Base-by-base conservation (phyloP, 2,329 filamentous ascomycete genomes). In the Aspergillus hiratsukae region DNA sequence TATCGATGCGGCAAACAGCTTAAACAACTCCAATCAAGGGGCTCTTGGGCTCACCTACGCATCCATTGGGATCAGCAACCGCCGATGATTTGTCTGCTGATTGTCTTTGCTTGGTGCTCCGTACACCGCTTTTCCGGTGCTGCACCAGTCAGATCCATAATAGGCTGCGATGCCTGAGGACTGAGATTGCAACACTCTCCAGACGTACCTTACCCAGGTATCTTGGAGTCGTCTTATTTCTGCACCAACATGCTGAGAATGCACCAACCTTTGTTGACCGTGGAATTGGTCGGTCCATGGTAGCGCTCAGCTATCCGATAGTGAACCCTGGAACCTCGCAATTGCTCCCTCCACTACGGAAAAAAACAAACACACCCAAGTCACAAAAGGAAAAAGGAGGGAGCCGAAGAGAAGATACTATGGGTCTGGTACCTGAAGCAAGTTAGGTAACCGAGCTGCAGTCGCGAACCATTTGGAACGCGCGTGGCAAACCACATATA, bases 111-210 rank as follows among this genome's bases (percentile, higher is more conserved):
- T 45, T 27, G 29, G 37, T 46, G 31, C 31, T 41, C 51, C 52
- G 58, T 66, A 62, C 64, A 66, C 64, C 64, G 64, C 64, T 64
- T 61, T 57, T 66, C 63, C 52, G n/a, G 21, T 51, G 35, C 57
- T 56, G 58, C 54, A 48, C 64, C 62, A 66, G 64, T 66, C 57
- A 65, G 45, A 23, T 28, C n/a, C n/a, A n/a, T 40, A 21, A 23
- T 49, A 59, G 31, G 43, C 29, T 50, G 25, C 29, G 29, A 35
- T 19, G 31, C 31, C 48, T 29, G 31, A 37, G 31, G 31, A 37
- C 31, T 3, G 6, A 37, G 14, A 37, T 17, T 37, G 31, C 31
- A 37, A 14, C 5, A 17, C 31, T 17, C 31, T 37, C 14, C 31
- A 37, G 14, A 37, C 5, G 31, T 37, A 37, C 31, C 14, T 37